Base-by-base conservation (phyloP, 805 yeast species). In the Myxozyma vanderwaltii region DNA sequence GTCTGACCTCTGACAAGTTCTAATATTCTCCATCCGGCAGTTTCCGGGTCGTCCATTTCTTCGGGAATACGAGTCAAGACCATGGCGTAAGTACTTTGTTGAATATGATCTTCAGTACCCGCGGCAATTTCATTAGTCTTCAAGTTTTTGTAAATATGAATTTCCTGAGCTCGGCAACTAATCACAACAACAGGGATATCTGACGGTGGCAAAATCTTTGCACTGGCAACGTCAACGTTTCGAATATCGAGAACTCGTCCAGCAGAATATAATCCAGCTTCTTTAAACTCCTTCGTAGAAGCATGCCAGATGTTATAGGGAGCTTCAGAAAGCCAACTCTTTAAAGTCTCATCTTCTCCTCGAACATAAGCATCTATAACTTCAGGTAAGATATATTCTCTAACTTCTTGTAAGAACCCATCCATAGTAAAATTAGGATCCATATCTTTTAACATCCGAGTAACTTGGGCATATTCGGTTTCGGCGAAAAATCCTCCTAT, bases 21-120 rank as follows among this genome's bases (percentile, higher is more conserved):
- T 70, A 92, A 74, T 57, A 94, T 84, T 78, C 89, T 89, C 99
- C 99, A 94, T 35, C 99, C 99, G 71, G 89, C 96, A 24, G 99
- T 94, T 70, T 86, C 91, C 54, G 82, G 81, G 72, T 94, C 88
- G 63, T 86, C 96, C 70, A 94, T 84, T 61, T 91, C 91, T 74
- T 91, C 99, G 2, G 97, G 91, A 53, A 89, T 79, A 74, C 99
- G 84, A 19, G 99, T 91, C 68, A 94, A 78, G 23, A 92, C 99
- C 91, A 94, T 84, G 41, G 96, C 98, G 72, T 94, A 94, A n/a
- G 96, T 86, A 68, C 95, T 86, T 81, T 89, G 82, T 74, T 89
- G 84, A 67, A 94, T 89, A 74, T 91, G 91, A 69, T 91, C 96
- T 71, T 91, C 96, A 33, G 91, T 84, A 69, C 99, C 99, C 7